phyloP scores from a whole-genome alignment of 495 filamentous ascomycete species.

The Aspergillus ellipticus region DNA sequence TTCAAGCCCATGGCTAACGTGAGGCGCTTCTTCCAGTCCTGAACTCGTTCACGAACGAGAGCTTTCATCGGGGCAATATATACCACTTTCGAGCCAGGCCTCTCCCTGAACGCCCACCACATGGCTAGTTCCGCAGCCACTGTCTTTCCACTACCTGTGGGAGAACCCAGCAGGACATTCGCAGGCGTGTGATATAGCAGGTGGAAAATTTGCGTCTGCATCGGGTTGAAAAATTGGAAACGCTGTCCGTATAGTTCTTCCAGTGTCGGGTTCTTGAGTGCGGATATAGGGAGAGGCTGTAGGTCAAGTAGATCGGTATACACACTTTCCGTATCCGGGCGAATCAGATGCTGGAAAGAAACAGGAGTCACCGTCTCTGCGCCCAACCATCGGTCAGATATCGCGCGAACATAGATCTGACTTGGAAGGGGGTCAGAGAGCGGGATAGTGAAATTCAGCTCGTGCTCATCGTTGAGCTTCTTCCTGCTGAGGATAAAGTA shows the following conservation, averaged over 20 bases:
- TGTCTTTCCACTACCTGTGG: slow-evolving; percentile 96
- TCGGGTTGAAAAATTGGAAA: slow-evolving; percentile 96
- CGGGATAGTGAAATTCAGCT: slow-evolving; percentile 96
- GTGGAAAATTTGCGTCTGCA: slow-evolving; percentile 99
- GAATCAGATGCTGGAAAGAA: slow-evolving; percentile 96
- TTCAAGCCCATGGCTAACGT: slow-evolving; percentile 80
- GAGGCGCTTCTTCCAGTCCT: slow-evolving; percentile 89
- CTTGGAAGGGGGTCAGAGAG: slow-evolving; percentile 86
- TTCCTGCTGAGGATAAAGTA: slow-evolving; percentile 87
- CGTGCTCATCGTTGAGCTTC: slow-evolving; percentile 90
- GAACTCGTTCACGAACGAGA: slow-evolving; percentile 90
- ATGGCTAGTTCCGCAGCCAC: slow-evolving; percentile 96
- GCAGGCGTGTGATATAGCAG: slow-evolving; percentile 84
- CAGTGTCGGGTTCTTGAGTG: slow-evolving; percentile 80
- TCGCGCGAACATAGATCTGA: slow-evolving; percentile 91
- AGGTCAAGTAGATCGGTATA: slow-evolving; percentile 93
- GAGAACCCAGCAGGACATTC: slow-evolving; percentile 94
- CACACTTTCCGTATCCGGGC: slow-evolving; percentile 94
- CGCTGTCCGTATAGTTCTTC: slow-evolving; percentile 85
- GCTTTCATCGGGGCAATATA: slow-evolving; percentile 99
- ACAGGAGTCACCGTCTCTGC: slow-evolving; percentile 94
- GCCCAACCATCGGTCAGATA: slow-evolving; percentile 94
- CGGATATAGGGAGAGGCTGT: slow-evolving; percentile 83
- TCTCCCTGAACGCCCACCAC: slow-evolving; percentile 99
- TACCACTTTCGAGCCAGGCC: slow-evolving; percentile 93